Evolutionary conservation across 257 asterid species (phyloP).

Genomic region (Misopates orontium): DNA sequence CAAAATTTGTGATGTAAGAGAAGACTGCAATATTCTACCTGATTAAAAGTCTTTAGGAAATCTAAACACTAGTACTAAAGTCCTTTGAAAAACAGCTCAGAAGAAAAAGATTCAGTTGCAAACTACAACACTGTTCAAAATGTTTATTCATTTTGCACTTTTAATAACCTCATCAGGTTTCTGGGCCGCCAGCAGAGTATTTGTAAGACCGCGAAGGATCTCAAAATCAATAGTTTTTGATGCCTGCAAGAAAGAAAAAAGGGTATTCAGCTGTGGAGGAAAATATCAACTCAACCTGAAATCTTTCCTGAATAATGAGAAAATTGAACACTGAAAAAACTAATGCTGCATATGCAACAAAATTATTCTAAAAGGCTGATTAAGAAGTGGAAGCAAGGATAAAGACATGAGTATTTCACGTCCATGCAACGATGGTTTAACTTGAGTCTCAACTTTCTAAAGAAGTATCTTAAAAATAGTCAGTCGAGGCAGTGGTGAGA

Average conservation of each 20-base stretch:
- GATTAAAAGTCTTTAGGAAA: background rate
- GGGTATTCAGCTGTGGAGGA: constrained; percentile 26
- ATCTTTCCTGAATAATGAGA: no score
- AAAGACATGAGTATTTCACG: no score
- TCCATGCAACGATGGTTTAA: no score
- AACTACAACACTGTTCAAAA: constrained; percentile 7
- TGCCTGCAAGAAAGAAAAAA: constrained; percentile 52
- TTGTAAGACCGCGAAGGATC: constrained; percentile 84
- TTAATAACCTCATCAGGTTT: constrained; percentile 80
- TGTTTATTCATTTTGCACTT: constrained; percentile 12
- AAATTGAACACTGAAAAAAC: background rate
- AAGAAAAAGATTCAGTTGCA: constrained; percentile 22
- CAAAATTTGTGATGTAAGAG: background rate
- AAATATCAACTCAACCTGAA: constrained; percentile 4
- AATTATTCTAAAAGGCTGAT: no score
- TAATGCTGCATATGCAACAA: background rate
- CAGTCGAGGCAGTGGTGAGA: background rate
- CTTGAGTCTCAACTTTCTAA: no score
- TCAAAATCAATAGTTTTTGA: constrained; percentile 66
- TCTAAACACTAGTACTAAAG: constrained; percentile 11
- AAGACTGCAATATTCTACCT: constrained; percentile 10
- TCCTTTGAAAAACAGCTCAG: background rate
- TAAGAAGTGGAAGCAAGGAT: no score
- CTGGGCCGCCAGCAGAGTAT: constrained; percentile 76
- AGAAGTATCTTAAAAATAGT: background rate